Conservation (phyloP, 176 grass and related monocot species). For the Bonia amplexicaulis region DNA sequence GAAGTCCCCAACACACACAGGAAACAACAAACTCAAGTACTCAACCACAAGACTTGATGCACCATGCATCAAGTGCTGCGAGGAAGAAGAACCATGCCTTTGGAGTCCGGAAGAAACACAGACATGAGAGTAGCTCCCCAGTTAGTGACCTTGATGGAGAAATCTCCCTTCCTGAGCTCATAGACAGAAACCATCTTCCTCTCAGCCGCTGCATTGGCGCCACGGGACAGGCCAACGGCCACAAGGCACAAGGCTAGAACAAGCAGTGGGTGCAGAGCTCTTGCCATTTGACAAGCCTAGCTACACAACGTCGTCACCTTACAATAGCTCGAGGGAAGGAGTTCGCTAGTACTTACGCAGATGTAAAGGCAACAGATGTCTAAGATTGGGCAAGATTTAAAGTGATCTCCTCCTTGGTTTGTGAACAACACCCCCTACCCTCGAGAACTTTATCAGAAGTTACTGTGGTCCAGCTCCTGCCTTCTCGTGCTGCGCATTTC, state of each 20-base stretch:
- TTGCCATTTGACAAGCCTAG: slow-evolving; percentile 36
- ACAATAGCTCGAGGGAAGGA: neutral
- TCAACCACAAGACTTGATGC: neutral
- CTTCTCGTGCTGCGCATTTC: neutral
- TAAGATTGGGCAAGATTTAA: neutral
- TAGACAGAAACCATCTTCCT: slow-evolving; percentile 55
- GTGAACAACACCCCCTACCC: neutral
- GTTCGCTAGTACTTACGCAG: neutral
- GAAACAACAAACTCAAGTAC: neutral
- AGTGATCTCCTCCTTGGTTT: slow-evolving; percentile 5
- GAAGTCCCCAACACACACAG: neutral
- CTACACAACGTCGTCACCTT: neutral
- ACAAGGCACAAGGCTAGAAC: slow-evolving; percentile 19
- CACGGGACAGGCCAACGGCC: slow-evolving; percentile 19
- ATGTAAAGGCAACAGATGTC: neutral
- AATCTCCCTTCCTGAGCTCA: slow-evolving; percentile 69
- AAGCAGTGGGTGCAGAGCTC: slow-evolving; percentile 10
- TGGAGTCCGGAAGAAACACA: slow-evolving; percentile 64
- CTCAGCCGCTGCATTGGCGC: neutral
- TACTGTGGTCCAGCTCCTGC: neutral
- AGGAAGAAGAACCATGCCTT: slow-evolving; percentile 21
- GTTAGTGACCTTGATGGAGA: slow-evolving; percentile 72
- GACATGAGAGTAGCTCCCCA: slow-evolving; percentile 83
- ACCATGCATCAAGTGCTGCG: neutral
- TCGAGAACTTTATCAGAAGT: neutral